Base-by-base conservation (phyloP, 768 basidiomycete species). In the Ramaria rubella region DNA sequence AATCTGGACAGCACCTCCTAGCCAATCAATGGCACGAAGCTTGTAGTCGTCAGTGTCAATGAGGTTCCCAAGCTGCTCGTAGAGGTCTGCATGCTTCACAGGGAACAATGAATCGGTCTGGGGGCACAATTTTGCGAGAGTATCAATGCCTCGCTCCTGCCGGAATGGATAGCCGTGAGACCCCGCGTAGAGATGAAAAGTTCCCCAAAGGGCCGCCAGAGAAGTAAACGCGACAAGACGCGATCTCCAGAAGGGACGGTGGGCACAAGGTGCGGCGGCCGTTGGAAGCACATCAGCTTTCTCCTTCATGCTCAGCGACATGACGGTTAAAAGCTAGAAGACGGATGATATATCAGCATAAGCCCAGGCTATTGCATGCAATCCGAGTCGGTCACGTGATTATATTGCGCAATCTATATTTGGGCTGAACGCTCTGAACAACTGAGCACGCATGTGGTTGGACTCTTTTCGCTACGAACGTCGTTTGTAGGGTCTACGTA, bases 1-100 rank as follows among this genome's bases (percentile, higher is more conserved):
- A 17, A 75, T 68, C 49, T 65, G 66, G 5, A 82, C 75, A 45
- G 80, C 80, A 24, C 76, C 77, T n/a, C 69, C 66, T 11, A 81
- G 68, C 75, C 76, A 78, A 44, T 75, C 67, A 24, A 79, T 64
- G 0, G 78, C 76, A 54, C 66, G 65, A 1, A 57, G 49, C 65
- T 73, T 69, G 67, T 80, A 82, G 26, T 36, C 64, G 5, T 72
- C 68, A 2, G 70, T 71, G 26, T 60, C 64, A 45, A 72, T 71
- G 4, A 62, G 55, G 15, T 66, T 58, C 8, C 66, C 63, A 3
- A 79, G 52, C 14, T 56, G 59, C 54, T 60, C 33, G 72, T 73
- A 75, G 33, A 75, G 52, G 12, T 60, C 65, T 2, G 38, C 63
- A 52, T 75, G 70, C 61, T 65, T 70, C 33, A 61, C 52, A 17